A percentile compares a stretch with the other conserved stretches of the same genome.
Evolutionary conservation across 2,329 filamentous ascomycete genomes (phyloP).

Genomic region (Colletotrichum nymphaeae): DNA sequence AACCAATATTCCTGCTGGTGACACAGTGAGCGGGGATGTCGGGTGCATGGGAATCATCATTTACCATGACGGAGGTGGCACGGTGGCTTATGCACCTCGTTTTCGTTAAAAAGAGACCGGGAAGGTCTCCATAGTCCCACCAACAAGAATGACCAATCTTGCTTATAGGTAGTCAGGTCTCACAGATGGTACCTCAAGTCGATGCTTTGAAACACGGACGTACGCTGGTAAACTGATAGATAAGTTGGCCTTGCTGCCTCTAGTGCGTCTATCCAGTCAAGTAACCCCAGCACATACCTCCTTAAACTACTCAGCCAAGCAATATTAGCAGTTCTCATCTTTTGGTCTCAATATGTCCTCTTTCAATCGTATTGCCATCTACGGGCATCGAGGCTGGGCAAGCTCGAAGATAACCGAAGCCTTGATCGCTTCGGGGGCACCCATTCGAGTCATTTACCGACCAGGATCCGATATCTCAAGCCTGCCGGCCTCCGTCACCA

Average conservation of each 20-base stretch:
- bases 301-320: neutral
- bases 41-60: neutral
- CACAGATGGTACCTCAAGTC: neutral
- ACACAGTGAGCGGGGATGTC: neutral
- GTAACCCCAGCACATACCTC: too few species aligned
- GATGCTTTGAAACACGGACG: neutral
- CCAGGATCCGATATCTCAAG: constrained; percentile 41
- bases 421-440: constrained; percentile 40
- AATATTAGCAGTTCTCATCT: neutral
- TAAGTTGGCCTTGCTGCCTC: neutral
- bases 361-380: constrained; percentile 44
- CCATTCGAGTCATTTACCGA: constrained; percentile 41
- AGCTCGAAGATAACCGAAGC: constrained; percentile 41
- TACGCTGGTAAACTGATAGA: neutral
- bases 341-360: constrained; percentile 25
- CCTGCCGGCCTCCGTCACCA: constrained; percentile 26
- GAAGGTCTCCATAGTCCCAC: neutral
- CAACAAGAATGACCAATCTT: neutral
- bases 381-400: constrained; percentile 43
- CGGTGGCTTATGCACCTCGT: neutral
- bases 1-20: neutral
- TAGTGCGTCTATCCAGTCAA: neutral
- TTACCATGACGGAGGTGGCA: neutral
- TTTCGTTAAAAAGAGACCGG: neutral
- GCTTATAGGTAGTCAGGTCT: neutral